These are phyloP conservation scores for Serendipita indica DNA, from an alignment of 768 basidiomycete species.

Conservation along the genomic window DNA sequence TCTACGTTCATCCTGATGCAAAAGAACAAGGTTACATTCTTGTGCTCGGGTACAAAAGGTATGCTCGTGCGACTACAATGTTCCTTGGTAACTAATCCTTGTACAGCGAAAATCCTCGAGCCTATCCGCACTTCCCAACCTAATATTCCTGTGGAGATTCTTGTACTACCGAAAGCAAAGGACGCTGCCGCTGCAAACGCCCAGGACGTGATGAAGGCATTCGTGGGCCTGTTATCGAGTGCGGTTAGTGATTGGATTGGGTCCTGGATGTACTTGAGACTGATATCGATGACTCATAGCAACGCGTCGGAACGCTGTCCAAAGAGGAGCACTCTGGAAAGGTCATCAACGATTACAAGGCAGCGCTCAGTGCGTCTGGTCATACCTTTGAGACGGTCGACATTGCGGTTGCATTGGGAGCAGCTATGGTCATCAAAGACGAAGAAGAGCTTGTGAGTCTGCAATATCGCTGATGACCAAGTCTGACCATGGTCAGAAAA, in stretches of 20 bases:
- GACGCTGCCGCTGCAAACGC: constrained; percentile 40
- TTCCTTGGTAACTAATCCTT: constrained; percentile 1
- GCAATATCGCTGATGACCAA: background rate
- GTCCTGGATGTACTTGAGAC: background rate
- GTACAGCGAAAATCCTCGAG: constrained; percentile 68
- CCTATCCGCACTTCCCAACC: constrained; percentile 51
- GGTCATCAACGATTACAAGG: constrained; percentile 74
- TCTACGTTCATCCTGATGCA: constrained; percentile 80
- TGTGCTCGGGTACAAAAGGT: constrained; percentile 89
- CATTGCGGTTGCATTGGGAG: constrained; percentile 57
- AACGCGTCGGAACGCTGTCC: constrained; percentile 54
- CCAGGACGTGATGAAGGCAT: constrained; percentile 50
- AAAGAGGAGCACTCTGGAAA: constrained; percentile 85
- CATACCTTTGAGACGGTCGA: constrained; percentile 65
- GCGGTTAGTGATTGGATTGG: constrained; percentile 12
- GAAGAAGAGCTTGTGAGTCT: constrained; percentile 74
- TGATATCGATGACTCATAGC: constrained; percentile 38
- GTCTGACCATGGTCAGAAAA: constrained; percentile 43
- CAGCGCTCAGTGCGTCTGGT: constrained; percentile 36
- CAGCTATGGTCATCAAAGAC: constrained; percentile 77
- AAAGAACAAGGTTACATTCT: constrained; percentile 56
- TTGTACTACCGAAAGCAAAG: constrained; percentile 66
- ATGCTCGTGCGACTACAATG: constrained; percentile 16
- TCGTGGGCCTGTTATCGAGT: constrained; percentile 34
- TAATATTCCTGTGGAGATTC: constrained; percentile 54